Evolutionary conservation across 139 green algal genomes (phyloP).

Genomic region (Chlamydomonas sp.): DNA sequence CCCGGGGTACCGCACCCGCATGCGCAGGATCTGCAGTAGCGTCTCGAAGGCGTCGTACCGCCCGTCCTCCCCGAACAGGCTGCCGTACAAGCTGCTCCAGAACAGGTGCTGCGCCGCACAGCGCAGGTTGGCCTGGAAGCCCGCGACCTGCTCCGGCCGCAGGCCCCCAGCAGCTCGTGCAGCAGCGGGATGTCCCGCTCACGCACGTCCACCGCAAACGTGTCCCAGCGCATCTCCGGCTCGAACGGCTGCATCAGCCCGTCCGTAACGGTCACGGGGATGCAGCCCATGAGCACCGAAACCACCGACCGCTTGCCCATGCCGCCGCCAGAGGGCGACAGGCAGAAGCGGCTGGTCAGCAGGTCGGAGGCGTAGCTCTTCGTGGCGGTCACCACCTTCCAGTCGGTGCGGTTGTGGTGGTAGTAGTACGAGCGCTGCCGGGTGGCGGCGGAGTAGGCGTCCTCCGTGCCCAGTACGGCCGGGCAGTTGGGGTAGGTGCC

Average conservation of each 20-base stretch:
- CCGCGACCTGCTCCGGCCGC: neutral
- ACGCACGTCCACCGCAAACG: conserved; percentile 26
- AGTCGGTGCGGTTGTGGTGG: conserved; percentile 32
- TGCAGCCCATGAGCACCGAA: conserved; percentile 36
- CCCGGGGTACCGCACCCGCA: conserved; percentile 10
- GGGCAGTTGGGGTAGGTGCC: conserved; percentile 38
- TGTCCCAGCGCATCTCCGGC: conserved; percentile 33
- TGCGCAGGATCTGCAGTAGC: conserved; percentile 40
- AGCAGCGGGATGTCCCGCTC: conserved; percentile 31
- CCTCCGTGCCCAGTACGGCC: conserved; percentile 17
- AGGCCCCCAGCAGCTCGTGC: conserved; percentile 28
- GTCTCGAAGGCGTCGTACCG: conserved; percentile 53
- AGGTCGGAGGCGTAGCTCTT: neutral
- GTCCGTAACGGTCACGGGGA: conserved; percentile 36
- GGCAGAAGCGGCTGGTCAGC: conserved; percentile 39
- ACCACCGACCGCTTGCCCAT: conserved; percentile 45
- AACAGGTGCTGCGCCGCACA: conserved; percentile 44
- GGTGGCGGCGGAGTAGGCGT: conserved; percentile 28
- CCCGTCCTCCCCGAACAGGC: conserved; percentile 40
- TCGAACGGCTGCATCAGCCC: conserved; percentile 39
- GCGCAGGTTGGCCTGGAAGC: conserved; percentile 21
- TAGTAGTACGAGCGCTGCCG: conserved; percentile 34
- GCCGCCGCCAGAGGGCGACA: conserved; percentile 46
- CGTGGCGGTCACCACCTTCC: conserved; percentile 10
- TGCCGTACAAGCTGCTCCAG: conserved; percentile 34